Evolutionary conservation across 805 yeast genomes (phyloP), one percentile per base, ranked within the genome.

Genomic region (Saccharomycopsis babjevae): DNA sequence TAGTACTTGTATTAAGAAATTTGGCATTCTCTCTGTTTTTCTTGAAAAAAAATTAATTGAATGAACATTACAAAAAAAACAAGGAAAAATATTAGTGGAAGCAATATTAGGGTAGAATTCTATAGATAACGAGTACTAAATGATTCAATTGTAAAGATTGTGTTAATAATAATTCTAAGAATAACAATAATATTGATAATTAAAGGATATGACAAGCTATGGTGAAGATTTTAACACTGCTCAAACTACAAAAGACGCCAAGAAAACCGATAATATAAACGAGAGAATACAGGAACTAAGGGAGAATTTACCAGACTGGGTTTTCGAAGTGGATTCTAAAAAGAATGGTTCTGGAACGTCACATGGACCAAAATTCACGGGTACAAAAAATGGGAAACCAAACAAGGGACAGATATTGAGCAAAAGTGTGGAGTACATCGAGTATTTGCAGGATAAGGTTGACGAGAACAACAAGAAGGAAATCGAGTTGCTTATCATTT

Each of bases 331-430:
- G 25, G 57, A 30, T 30, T 52, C 57, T n/a, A 62, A 61, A 20
- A 63, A 46, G n/a, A 46, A 46, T 46, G 15, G 52, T 5, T 10
- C 52, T 3, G 16, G 32, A 22, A 11, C 52, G 16, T 20, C 52
- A 8, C 25, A 46, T 13, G 52, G 52, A 5, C 52, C 52, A 25
- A 46, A 63, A 39, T 59, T 62, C 8, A 57, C 62, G 11, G 93
- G 93, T 0, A 87, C 93, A 0, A 86, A 85, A 65, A 93, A 87
- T 67, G 94, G 93, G 1, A 87, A 86, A 66, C 96, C 96, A 0
- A 88, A 87, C 68, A 88, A 88, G 72, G 96, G 96, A 1, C 93
- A 87, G 69, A 86, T 88, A 1, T 74, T 88, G 62, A 80, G 89
- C 8, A 87, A 85, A 68, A 81, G 89, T 0, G 91, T 88, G 1